These are phyloP conservation scores for Lodderomyces elongisporus DNA, from an alignment of 1,139 yeast species.

Conservation along the genomic window DNA sequence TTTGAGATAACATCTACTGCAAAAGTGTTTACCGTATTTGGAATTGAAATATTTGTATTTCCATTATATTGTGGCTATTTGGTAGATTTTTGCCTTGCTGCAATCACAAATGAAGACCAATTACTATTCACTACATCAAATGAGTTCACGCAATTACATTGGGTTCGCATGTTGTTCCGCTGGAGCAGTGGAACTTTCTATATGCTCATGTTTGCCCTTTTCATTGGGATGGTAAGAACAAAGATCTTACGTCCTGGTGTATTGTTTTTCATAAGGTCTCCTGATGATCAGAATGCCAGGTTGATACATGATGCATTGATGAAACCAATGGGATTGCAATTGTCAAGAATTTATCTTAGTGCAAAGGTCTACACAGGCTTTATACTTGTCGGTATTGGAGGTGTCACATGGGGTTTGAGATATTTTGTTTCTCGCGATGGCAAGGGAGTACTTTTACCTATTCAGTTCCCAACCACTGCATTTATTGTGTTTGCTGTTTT, in stretches of 20 bases:
- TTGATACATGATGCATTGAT: conserved; percentile 86
- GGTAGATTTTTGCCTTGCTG: conserved; percentile 63
- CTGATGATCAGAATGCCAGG: conserved; percentile 88
- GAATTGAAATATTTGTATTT: conserved; percentile 74
- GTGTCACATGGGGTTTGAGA: conserved; percentile 52
- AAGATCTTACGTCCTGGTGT: conserved; percentile 82
- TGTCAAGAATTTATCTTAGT: conserved; percentile 70
- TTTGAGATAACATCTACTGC: conserved; percentile 53
- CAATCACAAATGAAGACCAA: conserved; percentile 25
- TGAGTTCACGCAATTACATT: conserved; percentile 19
- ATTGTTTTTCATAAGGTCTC: conserved; percentile 83
- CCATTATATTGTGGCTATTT: conserved; percentile 85
- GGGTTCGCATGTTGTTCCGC: conserved; percentile 29
- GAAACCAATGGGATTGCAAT: conserved; percentile 65
- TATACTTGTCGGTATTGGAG: conserved; percentile 72
- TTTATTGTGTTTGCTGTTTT: conserved; percentile 9
- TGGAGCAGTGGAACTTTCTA: conserved; percentile 82
- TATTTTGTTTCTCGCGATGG: conserved; percentile 19
- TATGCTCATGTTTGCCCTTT: conserved; percentile 84
- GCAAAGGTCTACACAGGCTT: conserved; percentile 72
- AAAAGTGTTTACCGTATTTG: conserved; percentile 71
- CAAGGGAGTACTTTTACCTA: conserved; percentile 25
- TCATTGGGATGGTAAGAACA: conserved; percentile 76
- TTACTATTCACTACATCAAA: conserved; percentile 23
- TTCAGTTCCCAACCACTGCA: conserved; percentile 13